phyloP scores from a whole-genome alignment of 345 rosid genomes.

The Isatis tinctoria region DNA sequence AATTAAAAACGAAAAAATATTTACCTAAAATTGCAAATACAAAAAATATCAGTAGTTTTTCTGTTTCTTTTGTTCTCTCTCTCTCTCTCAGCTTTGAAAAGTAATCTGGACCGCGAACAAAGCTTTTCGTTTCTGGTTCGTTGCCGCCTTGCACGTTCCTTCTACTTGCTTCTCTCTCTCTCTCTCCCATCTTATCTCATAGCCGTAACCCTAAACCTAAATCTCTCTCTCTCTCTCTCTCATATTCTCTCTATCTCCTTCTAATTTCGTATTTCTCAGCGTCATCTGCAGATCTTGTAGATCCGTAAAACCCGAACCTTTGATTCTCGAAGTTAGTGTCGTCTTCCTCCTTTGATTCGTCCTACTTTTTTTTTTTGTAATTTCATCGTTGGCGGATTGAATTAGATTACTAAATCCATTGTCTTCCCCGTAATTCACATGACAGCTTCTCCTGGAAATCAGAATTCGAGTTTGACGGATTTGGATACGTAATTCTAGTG shows the following conservation, averaged over 20 bases:
- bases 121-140: conserved; percentile 43
- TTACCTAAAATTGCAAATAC: not conserved
- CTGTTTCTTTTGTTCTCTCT: not conserved
- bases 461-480: not conserved
- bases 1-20: not conserved
- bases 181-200: conserved; percentile 13
- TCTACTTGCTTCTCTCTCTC: conserved; percentile 25
- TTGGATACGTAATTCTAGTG: conserved; percentile 7
- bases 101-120: conserved; percentile 61
- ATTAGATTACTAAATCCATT: not conserved
- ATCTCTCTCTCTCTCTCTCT: not conserved
- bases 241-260: not conserved
- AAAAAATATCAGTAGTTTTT: not conserved
- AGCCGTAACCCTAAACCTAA: conserved; percentile 52
- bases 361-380: not conserved
- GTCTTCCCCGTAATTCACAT: not conserved
- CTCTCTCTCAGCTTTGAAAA: conserved; percentile 33
- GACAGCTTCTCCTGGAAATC: not conserved
- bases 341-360: not conserved
- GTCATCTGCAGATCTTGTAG: conserved; percentile 24
- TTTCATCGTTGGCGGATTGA: conserved; percentile 11
- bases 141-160: conserved; percentile 64
- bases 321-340: not conserved
- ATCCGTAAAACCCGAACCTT: conserved; percentile 33
- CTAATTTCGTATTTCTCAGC: not conserved